Evolutionary conservation across 306 rosid genomes (phyloP).

Genomic region (Dalbergia cochinchinensis): DNA sequence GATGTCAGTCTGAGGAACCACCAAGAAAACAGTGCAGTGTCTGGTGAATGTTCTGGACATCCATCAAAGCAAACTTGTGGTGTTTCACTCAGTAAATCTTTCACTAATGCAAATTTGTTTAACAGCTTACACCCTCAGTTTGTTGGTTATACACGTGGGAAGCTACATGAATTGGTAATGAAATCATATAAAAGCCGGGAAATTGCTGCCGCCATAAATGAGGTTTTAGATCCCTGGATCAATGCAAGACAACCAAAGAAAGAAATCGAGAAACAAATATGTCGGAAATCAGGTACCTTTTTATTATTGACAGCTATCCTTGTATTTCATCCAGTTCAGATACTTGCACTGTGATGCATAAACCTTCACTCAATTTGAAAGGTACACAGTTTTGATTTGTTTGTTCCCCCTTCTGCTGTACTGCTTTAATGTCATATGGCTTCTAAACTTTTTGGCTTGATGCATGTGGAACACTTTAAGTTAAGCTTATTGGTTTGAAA

Average conservation of each 20-base stretch:
- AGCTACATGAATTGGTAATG: constrained; percentile 94
- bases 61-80: constrained; percentile 51
- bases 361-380: not conserved
- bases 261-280: constrained; percentile 83
- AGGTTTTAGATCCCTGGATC: constrained; percentile 98
- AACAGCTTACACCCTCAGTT: constrained; percentile 82
- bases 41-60: constrained; percentile 34
- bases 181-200: constrained; percentile 93
- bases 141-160: constrained; percentile 88
- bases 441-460: not conserved
- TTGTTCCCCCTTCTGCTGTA: no score
- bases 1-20: constrained; percentile 51
- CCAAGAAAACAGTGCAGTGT: constrained; percentile 50
- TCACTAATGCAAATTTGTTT: constrained; percentile 50
- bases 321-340: constrained; percentile 15
- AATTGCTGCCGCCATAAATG: constrained; percentile 94
- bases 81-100: constrained; percentile 41
- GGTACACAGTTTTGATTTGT: not conserved
- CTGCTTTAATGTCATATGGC: not conserved
- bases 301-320: constrained; percentile 6
- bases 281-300: constrained; percentile 84
- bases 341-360: constrained; percentile 9
- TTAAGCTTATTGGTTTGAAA: constrained; percentile 2
- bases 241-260: constrained; percentile 94
- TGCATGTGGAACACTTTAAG: no score